Evolutionary conservation across 495 filamentous ascomycete species (phyloP), one percentile per base, ranked within the genome.

Genomic region (Neurospora africana): DNA sequence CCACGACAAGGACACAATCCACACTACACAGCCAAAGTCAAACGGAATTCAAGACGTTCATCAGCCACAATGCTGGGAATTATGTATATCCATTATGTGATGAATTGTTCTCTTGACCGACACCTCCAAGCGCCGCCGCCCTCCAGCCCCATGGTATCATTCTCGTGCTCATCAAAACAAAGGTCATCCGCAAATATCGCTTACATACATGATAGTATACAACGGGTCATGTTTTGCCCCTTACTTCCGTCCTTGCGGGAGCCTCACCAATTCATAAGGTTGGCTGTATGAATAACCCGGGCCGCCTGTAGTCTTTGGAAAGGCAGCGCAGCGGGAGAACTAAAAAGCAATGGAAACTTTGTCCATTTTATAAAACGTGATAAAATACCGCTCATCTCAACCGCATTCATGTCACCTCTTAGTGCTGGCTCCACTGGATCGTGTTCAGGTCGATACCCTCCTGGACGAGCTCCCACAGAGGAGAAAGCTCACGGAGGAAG

Each of bases 401-500:
- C 17, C n/a, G 9, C 13, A 23, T 23, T 23, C 23, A 37, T 21
- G 19, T 61, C 13, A 10, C 21, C 13, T 23, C 76, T 86, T 76
- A 97, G 80, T 97, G 96, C 83, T 97, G 93, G 75, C 91, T 95
- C 95, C 95, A 99, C 83, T 99, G 90, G 79, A 99, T 99, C 69
- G 92, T 97, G 81, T 95, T 93, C 79, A 99, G 82, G 75, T 95
- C 95, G 75, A 98, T 87, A 3, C 95, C 95, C 81, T 98, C 96
- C 82, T 99, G 96, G 15, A 99, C 95, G 73, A 99, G 81, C 83
- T 99, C 95, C 95, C 95, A 99, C 75, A 99, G 82, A 69, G 95
- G 95, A 80, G 93, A 97, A 79, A 99, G 85, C 85, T 99, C 95
- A 76, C 95, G 87, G 77, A 99, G 86, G 85, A 98, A 97, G 19